These are phyloP conservation scores for Botrytis aclada DNA, from an alignment of 2,329 filamentous ascomycete species.

Conservation along the genomic window DNA sequence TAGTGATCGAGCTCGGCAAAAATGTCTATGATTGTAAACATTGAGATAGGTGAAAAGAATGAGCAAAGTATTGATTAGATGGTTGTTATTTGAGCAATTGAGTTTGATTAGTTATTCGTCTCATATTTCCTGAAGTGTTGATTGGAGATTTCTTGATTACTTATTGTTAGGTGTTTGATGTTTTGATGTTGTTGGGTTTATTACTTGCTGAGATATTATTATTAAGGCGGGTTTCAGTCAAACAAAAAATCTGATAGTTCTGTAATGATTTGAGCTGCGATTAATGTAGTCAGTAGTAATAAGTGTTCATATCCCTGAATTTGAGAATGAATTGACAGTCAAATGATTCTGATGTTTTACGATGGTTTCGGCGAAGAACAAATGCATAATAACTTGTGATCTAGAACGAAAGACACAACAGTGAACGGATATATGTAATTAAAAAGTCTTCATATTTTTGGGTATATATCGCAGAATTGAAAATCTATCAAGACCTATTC, in stretches of 20 bases:
- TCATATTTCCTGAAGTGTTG: background rate
- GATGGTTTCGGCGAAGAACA: background rate
- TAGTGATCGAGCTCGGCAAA: background rate
- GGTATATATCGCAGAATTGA: background rate
- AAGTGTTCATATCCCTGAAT: background rate
- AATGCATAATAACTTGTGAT: background rate
- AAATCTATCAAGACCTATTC: background rate
- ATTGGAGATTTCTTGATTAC: background rate
- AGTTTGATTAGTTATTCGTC: background rate
- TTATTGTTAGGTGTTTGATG: background rate
- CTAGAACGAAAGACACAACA: background rate
- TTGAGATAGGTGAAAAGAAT: background rate
- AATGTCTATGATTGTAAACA: background rate
- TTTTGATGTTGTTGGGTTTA: background rate
- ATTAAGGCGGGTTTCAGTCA: background rate
- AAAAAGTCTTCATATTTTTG: background rate
- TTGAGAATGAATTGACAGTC: background rate
- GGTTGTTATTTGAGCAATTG: background rate
- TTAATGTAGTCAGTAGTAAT: background rate
- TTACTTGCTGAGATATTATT: too few relatives aligned
- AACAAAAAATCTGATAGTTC: background rate
- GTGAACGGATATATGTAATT: background rate
- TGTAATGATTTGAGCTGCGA: background rate
- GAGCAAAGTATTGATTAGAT: background rate
- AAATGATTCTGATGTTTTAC: background rate